A percentile compares a stretch with the other conserved stretches of the same genome.
These are phyloP conservation scores for Chlamydomonas schloesseri DNA, from an alignment of 139 green algal species.

Conservation along the genomic window DNA sequence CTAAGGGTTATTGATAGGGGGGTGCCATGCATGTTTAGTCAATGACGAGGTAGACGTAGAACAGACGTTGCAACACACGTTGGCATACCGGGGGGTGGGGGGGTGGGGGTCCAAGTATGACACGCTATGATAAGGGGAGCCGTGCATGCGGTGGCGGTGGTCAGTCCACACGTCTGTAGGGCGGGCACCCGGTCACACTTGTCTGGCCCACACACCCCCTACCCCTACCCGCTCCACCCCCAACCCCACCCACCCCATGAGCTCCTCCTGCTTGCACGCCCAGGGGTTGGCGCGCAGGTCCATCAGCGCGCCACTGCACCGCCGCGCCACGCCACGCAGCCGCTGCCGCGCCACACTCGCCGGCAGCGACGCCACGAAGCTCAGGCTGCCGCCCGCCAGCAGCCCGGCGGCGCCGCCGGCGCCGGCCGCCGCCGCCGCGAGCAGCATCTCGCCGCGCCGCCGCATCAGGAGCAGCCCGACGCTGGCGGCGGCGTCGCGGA, in stretches of 20 bases:
- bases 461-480: conserved; percentile 33
- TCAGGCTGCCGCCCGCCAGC: background rate
- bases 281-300: conserved; percentile 19
- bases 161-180: too few relatives aligned
- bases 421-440: background rate
- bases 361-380: conserved; percentile 23
- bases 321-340: conserved; percentile 16
- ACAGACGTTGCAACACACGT: too few relatives aligned
- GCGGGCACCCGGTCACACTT: too few relatives aligned
- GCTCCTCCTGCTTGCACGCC: conserved; percentile 31
- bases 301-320: conserved; percentile 15
- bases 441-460: conserved; percentile 40
- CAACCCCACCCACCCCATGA: conserved; percentile 17
- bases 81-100: too few relatives aligned
- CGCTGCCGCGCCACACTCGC: conserved; percentile 31
- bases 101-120: too few relatives aligned
- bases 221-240: background rate
- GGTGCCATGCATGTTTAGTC: too few relatives aligned
- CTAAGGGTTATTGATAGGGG: too few relatives aligned
- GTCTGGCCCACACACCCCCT: background rate
- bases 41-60: too few relatives aligned
- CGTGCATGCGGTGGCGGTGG: too few relatives aligned
- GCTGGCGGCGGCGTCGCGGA: background rate
- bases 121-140: too few relatives aligned
- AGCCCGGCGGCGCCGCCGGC: background rate